These are phyloP conservation scores for Acacia acuminata DNA, from an alignment of 306 rosid species.

Conservation along the genomic window DNA sequence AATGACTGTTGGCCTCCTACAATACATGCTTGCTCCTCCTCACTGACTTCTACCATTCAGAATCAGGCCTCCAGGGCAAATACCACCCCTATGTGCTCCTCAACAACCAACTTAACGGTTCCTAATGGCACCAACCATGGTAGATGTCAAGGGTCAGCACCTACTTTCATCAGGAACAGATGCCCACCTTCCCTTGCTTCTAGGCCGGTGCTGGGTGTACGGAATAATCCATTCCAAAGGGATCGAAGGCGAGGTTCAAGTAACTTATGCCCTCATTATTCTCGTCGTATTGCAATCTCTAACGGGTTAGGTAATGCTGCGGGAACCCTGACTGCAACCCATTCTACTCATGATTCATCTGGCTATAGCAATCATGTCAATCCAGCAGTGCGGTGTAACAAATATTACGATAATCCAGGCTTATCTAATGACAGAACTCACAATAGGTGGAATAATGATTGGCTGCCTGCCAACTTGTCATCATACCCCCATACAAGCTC, in stretches of 20 bases:
- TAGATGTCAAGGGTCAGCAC: constrained; percentile 37
- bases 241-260: constrained; percentile 9
- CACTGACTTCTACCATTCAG: constrained; percentile 20
- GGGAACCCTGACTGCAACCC: constrained; percentile 16
- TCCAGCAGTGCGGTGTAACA: constrained; percentile 29
- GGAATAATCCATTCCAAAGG: constrained; percentile 37
- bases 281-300: constrained; percentile 15
- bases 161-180: constrained; percentile 31
- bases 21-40: constrained; percentile 5
- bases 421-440: constrained; percentile 22
- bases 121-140: constrained; percentile 33
- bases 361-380: constrained; percentile 29
- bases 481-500: constrained; percentile 23
- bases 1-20: neutral
- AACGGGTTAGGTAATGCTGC: constrained; percentile 29
- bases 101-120: neutral
- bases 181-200: constrained; percentile 29
- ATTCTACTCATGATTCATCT: constrained; percentile 24
- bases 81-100: constrained; percentile 21
- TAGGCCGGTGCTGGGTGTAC: constrained; percentile 36
- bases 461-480: constrained; percentile 4
- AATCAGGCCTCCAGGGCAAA: constrained; percentile 36
- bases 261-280: constrained; percentile 22
- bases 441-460: constrained; percentile 30
- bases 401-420: constrained; percentile 33